Conservation (phyloP, 257 asterid genomes). For the Prunella vulgaris region DNA sequence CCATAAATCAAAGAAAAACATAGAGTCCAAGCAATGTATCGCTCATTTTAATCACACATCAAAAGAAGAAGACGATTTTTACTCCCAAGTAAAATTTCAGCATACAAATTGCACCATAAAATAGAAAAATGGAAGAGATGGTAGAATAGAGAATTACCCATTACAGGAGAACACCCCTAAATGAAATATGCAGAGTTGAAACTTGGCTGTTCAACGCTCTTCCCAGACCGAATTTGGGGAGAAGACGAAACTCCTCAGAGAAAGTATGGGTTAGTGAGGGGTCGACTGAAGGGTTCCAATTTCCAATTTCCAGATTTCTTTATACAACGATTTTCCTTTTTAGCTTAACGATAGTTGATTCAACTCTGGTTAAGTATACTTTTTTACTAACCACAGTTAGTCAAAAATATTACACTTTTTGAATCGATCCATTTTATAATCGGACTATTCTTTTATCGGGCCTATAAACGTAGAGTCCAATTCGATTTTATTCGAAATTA, state of each 20-base stretch:
- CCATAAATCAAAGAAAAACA: constrained; percentile 14
- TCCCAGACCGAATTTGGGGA: constrained; percentile 37
- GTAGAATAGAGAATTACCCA: constrained; percentile 21
- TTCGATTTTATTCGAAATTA: neutral
- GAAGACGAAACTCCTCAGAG: constrained; percentile 31
- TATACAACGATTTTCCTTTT: neutral
- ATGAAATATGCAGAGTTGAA: constrained; percentile 21
- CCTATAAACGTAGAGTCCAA: neutral
- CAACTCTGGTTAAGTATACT: constrained; percentile 30
- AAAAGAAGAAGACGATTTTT: constrained; percentile 9
- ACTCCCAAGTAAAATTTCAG: constrained; percentile 12
- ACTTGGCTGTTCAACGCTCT: constrained; percentile 20
- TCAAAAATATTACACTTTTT: neutral
- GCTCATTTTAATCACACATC: constrained; percentile 7
- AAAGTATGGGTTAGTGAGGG: constrained; percentile 20
- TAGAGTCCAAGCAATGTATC: constrained; percentile 28
- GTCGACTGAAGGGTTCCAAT: constrained; percentile 20
- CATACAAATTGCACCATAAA: neutral
- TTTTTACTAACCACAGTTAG: neutral
- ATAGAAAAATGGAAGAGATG: neutral
- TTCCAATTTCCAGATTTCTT: constrained; percentile 14
- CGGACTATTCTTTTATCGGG: no score
- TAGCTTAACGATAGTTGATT: constrained; percentile 31
- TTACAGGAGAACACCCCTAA: constrained; percentile 13
- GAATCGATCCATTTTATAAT: neutral